These are phyloP conservation scores for Colletotrichum zoysiae DNA, from an alignment of 2,329 filamentous ascomycete species.

Conservation along the genomic window DNA sequence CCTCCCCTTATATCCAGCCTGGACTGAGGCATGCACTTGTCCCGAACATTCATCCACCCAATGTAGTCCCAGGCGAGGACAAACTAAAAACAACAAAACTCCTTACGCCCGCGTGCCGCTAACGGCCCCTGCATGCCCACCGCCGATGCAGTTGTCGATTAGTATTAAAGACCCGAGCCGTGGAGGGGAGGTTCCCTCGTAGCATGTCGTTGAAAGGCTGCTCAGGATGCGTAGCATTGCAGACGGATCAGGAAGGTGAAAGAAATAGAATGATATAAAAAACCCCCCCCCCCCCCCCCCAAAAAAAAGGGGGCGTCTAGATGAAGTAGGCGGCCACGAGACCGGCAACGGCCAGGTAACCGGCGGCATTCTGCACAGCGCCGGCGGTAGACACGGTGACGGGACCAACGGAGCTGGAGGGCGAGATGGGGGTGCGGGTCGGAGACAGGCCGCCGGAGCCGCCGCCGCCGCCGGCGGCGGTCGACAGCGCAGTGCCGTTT, in stretches of 20 bases:
- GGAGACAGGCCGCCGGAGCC: conserved; percentile 7
- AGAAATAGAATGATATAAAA: not conserved
- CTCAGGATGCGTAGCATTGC: not conserved
- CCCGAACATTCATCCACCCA: too few relatives aligned
- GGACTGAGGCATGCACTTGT: not conserved
- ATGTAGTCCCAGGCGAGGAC: not conserved
- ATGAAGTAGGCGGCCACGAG: conserved; percentile 57
- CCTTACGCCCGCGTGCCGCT: not conserved
- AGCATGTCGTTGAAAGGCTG: not conserved
- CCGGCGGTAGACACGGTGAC: conserved; percentile 46
- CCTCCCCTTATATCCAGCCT: not conserved
- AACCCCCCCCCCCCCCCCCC: too few relatives aligned
- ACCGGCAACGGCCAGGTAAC: conserved; percentile 54
- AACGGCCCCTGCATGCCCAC: not conserved
- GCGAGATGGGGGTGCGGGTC: conserved; percentile 32
- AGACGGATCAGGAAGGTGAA: not conserved
- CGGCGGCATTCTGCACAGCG: conserved; percentile 49
- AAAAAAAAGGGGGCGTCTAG: conserved; percentile 46
- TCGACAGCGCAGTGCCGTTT: conserved; percentile 4
- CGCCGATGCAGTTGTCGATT: not conserved
- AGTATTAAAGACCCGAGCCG: not conserved
- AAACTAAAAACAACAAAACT: not conserved
- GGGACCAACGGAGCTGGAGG: conserved; percentile 37
- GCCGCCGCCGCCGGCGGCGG: not conserved
- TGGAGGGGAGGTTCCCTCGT: not conserved